Base-by-base conservation (phyloP, 176 grass and related monocot genomes). In the Oryza coarctata region DNA sequence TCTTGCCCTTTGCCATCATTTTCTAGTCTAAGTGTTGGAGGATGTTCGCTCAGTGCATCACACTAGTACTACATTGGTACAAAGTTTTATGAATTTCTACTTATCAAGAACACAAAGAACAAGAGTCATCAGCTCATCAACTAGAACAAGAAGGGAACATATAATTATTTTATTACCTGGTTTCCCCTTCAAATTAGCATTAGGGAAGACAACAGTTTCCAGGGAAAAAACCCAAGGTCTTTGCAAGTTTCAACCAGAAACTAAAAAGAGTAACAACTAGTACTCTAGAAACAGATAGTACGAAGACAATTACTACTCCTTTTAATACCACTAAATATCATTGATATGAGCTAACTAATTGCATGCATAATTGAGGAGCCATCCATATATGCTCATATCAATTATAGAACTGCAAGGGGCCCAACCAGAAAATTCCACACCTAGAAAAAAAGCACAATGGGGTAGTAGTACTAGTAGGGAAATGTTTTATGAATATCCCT, bases 341-440 rank as follows among this genome's bases (percentile, higher is more conserved):
- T 34, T 50, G 25, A 17, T 80, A 71, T 9, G 68, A 65, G 68
- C 41, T 17, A 64, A 73, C 38, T 39, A 39, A 0, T 39, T 64
- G 68, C n/a, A 50, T 5, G 9, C 60, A 69, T 80, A 71, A 80
- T 80, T 74, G 76, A 67, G 84, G 43, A n/a, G 60, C 58, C 76
- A 80, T 41, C 58, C 76, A 80, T 33, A 40, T 30, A 32, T 66
- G 72, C 65, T 80, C 76, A 80, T 26, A 55, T 39, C 68, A 80
- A 80, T 86, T 74, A 80, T 74, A 73, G 40, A 80, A 67, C 69
- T 41, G 41, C 69, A 40, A 74, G 33, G 69, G 41, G 31, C 83
- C 45, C 65, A 33, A 86, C 23, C 76, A 86, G 40, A 79, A 72
- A 78, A 80, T 66, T 70, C 69, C 62, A 80, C 75, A 80, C 70